phyloP scores from a whole-genome alignment of 169 alveolate species.

The Cryptosporidium canis region DNA sequence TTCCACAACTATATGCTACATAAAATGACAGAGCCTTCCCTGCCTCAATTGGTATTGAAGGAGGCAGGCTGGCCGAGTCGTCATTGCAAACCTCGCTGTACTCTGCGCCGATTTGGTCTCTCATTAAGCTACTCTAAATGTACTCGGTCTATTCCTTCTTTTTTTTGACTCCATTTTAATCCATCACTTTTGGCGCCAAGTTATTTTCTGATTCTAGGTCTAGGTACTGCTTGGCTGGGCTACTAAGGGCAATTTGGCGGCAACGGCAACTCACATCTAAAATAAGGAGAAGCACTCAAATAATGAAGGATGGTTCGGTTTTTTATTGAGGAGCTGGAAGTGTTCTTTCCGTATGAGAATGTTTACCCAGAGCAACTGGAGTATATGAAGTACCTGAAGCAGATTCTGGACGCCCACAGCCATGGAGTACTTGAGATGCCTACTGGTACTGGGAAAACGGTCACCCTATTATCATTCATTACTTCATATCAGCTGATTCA shows the following conservation, averaged over 20 bases:
- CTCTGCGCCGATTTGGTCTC: neutral
- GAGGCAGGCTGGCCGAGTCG: neutral
- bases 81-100: neutral
- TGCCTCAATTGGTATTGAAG: constrained; percentile 6
- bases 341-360: constrained; percentile 93
- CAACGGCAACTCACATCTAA: neutral
- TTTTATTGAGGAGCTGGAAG: constrained; percentile 89
- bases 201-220: neutral
- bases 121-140: neutral
- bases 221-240: neutral
- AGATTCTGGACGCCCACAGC: constrained; percentile 90
- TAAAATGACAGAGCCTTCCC: constrained; percentile 54
- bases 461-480: constrained; percentile 91
- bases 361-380: constrained; percentile 95
- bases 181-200: neutral
- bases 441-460: constrained; percentile 98
- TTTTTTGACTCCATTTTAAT: neutral
- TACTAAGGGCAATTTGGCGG: neutral
- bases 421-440: constrained; percentile 98
- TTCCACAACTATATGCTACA: constrained; percentile 76
- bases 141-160: neutral
- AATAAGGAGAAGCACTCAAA: constrained; percentile 1
- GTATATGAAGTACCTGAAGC: constrained; percentile 90
- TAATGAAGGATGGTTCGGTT: constrained; percentile 83
- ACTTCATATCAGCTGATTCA: constrained; percentile 90